These are phyloP conservation scores for Chamaecrista fasciculata DNA, from an alignment of 306 rosid species.

Conservation along the genomic window DNA sequence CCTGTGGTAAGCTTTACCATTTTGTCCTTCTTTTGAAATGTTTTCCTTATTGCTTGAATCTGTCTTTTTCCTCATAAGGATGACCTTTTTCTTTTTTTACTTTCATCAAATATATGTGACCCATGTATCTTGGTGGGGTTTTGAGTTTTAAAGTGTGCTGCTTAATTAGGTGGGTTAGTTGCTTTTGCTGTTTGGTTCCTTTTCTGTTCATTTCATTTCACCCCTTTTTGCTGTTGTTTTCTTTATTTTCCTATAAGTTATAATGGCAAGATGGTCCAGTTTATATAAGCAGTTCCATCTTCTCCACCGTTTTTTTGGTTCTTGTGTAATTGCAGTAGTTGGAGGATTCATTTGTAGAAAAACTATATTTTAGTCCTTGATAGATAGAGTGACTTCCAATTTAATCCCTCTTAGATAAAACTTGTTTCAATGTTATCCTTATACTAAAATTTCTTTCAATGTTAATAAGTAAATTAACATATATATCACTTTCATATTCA, in stretches of 20 bases:
- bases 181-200: slow-evolving; percentile 3
- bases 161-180: slow-evolving; percentile 18
- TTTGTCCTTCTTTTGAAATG: background rate
- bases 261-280: background rate
- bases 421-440: too few species aligned
- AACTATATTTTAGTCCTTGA: too few species aligned
- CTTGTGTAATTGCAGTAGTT: background rate
- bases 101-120: slow-evolving; percentile 24
- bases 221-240: background rate
- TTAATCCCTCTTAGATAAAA: too few species aligned
- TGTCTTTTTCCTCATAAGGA: slow-evolving; percentile 14
- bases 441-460: too few species aligned
- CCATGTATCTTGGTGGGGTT: slow-evolving; percentile 39
- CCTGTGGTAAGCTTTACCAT: slow-evolving; percentile 58
- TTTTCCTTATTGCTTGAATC: background rate
- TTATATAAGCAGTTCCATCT: background rate
- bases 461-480: too few species aligned
- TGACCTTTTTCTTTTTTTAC: slow-evolving; percentile 15
- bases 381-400: too few species aligned
- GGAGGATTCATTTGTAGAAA: background rate
- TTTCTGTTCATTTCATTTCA: too few species aligned
- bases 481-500: too few species aligned
- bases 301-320: slow-evolving; percentile 7
- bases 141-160: slow-evolving; percentile 12
- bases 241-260: background rate